Evolutionary conservation across 2,329 filamentous ascomycete species (phyloP), one percentile per base, ranked within the genome.

Genomic region (Cordyceps militaris): DNA sequence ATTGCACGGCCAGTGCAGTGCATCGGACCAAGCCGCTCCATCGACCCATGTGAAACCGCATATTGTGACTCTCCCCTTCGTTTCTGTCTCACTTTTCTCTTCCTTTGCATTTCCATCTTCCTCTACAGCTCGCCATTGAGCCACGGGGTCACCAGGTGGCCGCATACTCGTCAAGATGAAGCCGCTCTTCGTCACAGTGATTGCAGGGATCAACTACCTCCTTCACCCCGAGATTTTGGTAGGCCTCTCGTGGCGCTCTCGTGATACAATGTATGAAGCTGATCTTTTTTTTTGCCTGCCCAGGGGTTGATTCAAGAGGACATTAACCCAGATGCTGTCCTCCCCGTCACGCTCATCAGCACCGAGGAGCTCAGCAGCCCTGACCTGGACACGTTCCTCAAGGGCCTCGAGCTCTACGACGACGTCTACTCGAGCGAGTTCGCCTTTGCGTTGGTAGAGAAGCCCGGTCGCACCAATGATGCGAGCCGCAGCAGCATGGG

Each of bases 241-340:
- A 53, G 2, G 30, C 23, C 14, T 1, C 38, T 21, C 10, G 23
- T 10, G 26, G 55, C 14, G n/a, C n/a, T n/a, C n/a, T n/a, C n/a
- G n/a, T n/a, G n/a, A n/a, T n/a, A n/a, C n/a, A n/a, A 32, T 32
- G 28, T 10, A 32, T 6, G 28, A 32, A 32, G n/a, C 28, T 32
- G 28, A 32, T 1, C 38, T n/a, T 6, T 7, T 9, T 23, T n/a
- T 21, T 24, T 14, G 24, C 7, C 23, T 38, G 23, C 16, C n/a
- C 24, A 75, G 73, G 73, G 73, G 53, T 67, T 68, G 21, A 74
- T 75, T n/a, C 65, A 74, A 58, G 71, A 74, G 60, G 73, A 69
- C 32, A 74, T 75, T 59, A 70, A 74, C 23, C 68, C 73, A 0
- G 73, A 75, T 57, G 70, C 68, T 52, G 63, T 75, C 13, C 65